These are phyloP conservation scores for Phlyctochytrium bullatum DNA, from an alignment of 192 early-diverging fungal species.

Conservation along the genomic window DNA sequence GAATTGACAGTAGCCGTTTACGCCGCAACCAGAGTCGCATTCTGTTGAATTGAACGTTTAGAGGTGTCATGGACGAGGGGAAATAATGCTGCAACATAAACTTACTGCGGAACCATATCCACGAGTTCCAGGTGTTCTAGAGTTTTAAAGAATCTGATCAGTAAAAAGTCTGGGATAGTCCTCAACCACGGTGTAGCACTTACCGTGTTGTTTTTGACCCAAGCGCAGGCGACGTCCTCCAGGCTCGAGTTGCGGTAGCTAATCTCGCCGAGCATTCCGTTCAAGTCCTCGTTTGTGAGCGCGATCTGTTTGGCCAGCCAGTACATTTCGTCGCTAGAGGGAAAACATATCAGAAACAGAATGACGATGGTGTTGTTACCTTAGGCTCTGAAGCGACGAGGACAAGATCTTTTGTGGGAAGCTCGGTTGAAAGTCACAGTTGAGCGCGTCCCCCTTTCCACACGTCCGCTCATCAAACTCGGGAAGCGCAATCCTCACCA, in stretches of 20 bases:
- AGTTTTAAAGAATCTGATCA: too few relatives aligned
- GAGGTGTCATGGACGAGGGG: background rate
- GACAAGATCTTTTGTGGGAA: slow-evolving; percentile 1
- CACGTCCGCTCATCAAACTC: background rate
- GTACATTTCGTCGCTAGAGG: background rate
- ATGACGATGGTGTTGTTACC: background rate
- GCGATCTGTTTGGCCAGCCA: background rate
- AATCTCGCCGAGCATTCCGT: background rate
- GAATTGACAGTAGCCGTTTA: background rate
- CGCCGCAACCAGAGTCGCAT: background rate
- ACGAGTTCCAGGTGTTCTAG: background rate
- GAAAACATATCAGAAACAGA: background rate
- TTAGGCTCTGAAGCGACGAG: background rate
- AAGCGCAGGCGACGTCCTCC: background rate
- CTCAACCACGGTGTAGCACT: too few relatives aligned
- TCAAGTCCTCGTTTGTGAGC: background rate
- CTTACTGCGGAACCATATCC: background rate
- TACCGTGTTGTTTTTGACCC: background rate
- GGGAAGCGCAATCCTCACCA: background rate
- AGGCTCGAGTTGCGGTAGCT: background rate
- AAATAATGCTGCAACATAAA: background rate
- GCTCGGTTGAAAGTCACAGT: background rate
- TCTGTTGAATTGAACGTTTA: background rate
- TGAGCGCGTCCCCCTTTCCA: background rate
- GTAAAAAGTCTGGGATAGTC: too few relatives aligned